Base-by-base conservation (phyloP, 2,329 filamentous ascomycete genomes). In the Exophiala aquamarina region DNA sequence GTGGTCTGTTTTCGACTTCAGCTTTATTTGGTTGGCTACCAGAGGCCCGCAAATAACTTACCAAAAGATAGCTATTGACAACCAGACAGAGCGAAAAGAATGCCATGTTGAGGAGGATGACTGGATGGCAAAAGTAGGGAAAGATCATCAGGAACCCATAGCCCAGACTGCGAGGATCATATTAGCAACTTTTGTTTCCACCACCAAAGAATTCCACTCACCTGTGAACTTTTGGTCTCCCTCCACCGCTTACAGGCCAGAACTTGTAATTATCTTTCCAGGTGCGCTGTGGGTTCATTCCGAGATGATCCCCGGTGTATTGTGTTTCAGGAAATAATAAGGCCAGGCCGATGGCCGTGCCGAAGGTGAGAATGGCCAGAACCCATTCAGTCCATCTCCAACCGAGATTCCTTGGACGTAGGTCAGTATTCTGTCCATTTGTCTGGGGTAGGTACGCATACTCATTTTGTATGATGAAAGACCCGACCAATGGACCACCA, bases 341-440 rank as follows among this genome's bases (percentile, higher is more conserved):
- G 10, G 57, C 50, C 33, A 55, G 41, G 1, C 56, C 56, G 13
- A 74, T 39, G 14, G 63, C 52, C 3, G 65, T 81, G n/a, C 76
- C 78, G 2, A 59, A 77, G 34, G 66, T 76, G 13, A 38, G 44
- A 6, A 42, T 49, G 13, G 54, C 56, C 11, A 56, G 49, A 2
- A 19, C 51, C 39, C 50, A 60, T 42, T 50, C 41, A 17, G 46
- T 37, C 47, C 47, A 50, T 11, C 47, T 26, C 47, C 47, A 50
- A 4, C 47, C 47, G n/a, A 50, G 42, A 15, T 23, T 10, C 28
- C n/a, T 20, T 20, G 11, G 23, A 11, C 23, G 11, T 11, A 26
- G 23, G 23, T 26, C 23, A 26, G 11, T 26, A 26, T 6, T 26
- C 11, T 6, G 42, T 10, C 21, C 15, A 26, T 20, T n/a, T 7